These are phyloP conservation scores for Salix caprea DNA, from an alignment of 345 rosid genomes.

Conservation along the genomic window DNA sequence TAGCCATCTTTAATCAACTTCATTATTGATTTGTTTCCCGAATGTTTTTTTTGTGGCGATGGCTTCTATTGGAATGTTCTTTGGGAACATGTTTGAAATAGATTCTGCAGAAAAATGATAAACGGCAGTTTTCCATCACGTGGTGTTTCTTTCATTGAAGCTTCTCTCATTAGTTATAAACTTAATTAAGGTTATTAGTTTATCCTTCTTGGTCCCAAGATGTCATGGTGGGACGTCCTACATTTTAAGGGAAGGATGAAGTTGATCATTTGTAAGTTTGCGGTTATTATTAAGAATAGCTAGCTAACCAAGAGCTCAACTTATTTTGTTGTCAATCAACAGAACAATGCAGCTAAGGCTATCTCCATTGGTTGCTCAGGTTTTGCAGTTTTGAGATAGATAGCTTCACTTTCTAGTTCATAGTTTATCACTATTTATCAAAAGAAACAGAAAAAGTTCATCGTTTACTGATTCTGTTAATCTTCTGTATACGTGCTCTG, in stretches of 20 bases:
- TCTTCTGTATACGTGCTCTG: slow-evolving; percentile 45
- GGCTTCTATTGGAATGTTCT: not conserved
- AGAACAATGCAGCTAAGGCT: not conserved
- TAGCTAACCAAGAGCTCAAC: not conserved
- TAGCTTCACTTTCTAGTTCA: not conserved
- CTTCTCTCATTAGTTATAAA: not conserved
- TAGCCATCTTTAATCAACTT: not conserved
- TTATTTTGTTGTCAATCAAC: not conserved
- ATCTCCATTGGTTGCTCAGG: not conserved
- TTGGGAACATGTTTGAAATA: not conserved
- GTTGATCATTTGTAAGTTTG: not conserved
- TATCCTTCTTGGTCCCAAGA: not conserved
- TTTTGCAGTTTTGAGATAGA: not conserved
- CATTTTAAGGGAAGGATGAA: not conserved
- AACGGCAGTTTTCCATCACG: not conserved
- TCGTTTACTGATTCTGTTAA: not conserved
- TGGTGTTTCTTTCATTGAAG: not conserved
- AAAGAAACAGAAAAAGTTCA: not conserved
- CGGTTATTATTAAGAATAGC: not conserved
- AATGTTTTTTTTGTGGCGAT: not conserved
- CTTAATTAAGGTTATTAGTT: not conserved
- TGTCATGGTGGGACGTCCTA: not conserved
- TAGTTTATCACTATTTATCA: not conserved
- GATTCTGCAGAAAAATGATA: not conserved
- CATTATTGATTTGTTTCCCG: not conserved